Percentiles rank a stretch among this genome's conserved stretches.
Conservation (phyloP, 2,329 filamentous ascomycete genomes). For the Emydomyces testavorans region DNA sequence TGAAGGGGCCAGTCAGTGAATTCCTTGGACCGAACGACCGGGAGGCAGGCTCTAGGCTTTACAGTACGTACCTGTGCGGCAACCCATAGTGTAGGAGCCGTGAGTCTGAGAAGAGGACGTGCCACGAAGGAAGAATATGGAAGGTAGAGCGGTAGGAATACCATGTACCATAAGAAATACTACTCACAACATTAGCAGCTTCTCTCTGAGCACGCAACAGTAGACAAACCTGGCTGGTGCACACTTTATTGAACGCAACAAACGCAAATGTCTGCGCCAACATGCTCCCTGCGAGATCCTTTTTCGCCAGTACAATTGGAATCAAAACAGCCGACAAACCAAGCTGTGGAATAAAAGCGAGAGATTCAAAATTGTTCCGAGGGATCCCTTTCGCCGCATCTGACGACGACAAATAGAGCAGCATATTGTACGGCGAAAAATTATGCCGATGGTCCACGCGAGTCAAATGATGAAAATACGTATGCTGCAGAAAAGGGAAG, state of each 20-base stretch:
- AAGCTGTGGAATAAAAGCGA: slow-evolving; percentile 83
- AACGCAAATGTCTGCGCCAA: slow-evolving; percentile 94
- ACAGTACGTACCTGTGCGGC: slow-evolving; percentile 48
- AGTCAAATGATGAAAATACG: slow-evolving; percentile 82
- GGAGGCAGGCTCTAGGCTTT: neutral
- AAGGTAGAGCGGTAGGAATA: slow-evolving; percentile 84
- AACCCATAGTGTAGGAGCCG: slow-evolving; percentile 62
- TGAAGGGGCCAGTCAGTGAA: slow-evolving; percentile 17
- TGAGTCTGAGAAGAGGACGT: slow-evolving; percentile 49
- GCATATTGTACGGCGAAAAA: slow-evolving; percentile 89
- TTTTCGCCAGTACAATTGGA: slow-evolving; percentile 64
- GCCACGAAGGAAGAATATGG: slow-evolving; percentile 62
- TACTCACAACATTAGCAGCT: slow-evolving; percentile 28
- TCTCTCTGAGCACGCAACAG: too few species aligned
- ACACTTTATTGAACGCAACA: slow-evolving; percentile 97
- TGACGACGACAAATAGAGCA: slow-evolving; percentile 77
- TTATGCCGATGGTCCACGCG: slow-evolving; percentile 96
- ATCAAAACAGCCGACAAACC: slow-evolving; percentile 66
- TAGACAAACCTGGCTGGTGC: slow-evolving; percentile 97
- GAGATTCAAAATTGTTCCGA: slow-evolving; percentile 50
- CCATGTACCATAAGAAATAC: slow-evolving; percentile 98
- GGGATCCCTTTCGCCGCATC: slow-evolving; percentile 31
- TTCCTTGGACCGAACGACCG: neutral
- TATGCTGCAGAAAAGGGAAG: slow-evolving; percentile 71
- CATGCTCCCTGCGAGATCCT: slow-evolving; percentile 71